phyloP scores from a whole-genome alignment of 805 yeast species.

The Zygoascus biomembranicola region DNA sequence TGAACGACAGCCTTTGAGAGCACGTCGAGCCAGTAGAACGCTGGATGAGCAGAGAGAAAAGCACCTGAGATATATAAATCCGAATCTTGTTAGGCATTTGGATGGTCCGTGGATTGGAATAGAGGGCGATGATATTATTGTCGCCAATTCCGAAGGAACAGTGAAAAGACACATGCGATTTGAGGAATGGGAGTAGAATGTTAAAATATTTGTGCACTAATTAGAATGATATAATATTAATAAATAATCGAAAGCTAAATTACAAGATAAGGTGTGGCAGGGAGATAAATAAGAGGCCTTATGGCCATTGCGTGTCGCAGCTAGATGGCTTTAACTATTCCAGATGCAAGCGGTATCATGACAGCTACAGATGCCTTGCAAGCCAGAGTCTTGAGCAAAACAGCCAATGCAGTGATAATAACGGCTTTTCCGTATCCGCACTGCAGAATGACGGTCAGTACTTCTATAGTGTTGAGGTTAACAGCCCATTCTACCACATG shows the following conservation, averaged over 20 bases:
- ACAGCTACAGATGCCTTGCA: conserved; percentile 6
- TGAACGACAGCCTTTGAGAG: conserved; percentile 13
- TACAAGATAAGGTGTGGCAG: too few relatives aligned
- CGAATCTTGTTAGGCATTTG: conserved; percentile 55
- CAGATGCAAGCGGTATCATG: not conserved
- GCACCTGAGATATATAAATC: conserved; percentile 68
- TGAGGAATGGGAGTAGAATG: conserved; percentile 36
- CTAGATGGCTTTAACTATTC: too few relatives aligned
- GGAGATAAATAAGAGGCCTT: too few relatives aligned
- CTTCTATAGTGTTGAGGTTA: conserved; percentile 56
- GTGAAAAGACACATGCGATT: conserved; percentile 30
- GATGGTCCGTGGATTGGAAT: conserved; percentile 81
- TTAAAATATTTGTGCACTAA: not conserved
- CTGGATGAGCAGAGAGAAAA: conserved; percentile 73
- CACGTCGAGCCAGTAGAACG: conserved; percentile 36
- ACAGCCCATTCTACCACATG: conserved; percentile 53
- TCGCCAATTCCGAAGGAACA: conserved; percentile 39
- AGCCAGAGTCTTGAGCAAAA: conserved; percentile 3
- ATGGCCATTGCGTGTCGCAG: too few relatives aligned
- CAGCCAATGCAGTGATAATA: conserved; percentile 22
- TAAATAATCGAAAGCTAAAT: too few relatives aligned
- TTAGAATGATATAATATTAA: too few relatives aligned
- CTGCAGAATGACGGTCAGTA: conserved; percentile 38
- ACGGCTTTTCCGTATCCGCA: conserved; percentile 29
- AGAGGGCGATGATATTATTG: conserved; percentile 46